These are phyloP conservation scores for Capsella bursapastoris DNA, from an alignment of 345 rosid genomes.

Conservation along the genomic window DNA sequence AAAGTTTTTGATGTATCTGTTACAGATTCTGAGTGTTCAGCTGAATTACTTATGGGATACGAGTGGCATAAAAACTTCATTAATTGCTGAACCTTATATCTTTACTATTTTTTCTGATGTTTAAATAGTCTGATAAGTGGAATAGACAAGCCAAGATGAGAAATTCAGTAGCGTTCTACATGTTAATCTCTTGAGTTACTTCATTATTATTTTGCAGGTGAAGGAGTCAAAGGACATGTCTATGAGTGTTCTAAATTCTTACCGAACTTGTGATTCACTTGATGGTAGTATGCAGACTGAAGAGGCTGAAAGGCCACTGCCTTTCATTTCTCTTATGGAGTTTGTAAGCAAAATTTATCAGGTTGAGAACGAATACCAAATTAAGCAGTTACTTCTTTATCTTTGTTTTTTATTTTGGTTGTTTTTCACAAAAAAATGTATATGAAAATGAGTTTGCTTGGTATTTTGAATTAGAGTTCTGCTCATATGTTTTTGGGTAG, in stretches of 20 bases:
- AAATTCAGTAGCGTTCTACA: neutral
- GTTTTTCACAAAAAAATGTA: neutral
- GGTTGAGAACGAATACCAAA: constrained; percentile 49
- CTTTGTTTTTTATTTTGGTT: neutral
- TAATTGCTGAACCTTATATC: neutral
- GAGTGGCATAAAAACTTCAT: constrained; percentile 11
- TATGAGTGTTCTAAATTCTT: constrained; percentile 69
- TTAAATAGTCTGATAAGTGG: constrained; percentile 6
- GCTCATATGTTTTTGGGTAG: neutral
- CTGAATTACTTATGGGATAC: constrained; percentile 4
- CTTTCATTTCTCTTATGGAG: constrained; percentile 88
- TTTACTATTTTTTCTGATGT: constrained; percentile 18
- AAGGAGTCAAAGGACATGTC: constrained; percentile 94
- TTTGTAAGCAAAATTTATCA: constrained; percentile 90
- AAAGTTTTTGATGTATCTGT: constrained; percentile 22
- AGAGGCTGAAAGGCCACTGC: constrained; percentile 55
- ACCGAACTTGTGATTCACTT: constrained; percentile 56
- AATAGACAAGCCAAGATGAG: constrained; percentile 21
- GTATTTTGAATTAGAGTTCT: neutral
- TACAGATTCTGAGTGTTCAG: neutral
- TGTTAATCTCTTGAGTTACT: constrained; percentile 8
- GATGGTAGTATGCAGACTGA: constrained; percentile 67
- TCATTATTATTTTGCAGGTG: constrained; percentile 54
- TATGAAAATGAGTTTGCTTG: constrained; percentile 15
- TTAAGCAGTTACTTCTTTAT: constrained; percentile 5